Base-by-base conservation (phyloP, 2,329 filamentous ascomycete genomes). In the Talaromyces sp. region DNA sequence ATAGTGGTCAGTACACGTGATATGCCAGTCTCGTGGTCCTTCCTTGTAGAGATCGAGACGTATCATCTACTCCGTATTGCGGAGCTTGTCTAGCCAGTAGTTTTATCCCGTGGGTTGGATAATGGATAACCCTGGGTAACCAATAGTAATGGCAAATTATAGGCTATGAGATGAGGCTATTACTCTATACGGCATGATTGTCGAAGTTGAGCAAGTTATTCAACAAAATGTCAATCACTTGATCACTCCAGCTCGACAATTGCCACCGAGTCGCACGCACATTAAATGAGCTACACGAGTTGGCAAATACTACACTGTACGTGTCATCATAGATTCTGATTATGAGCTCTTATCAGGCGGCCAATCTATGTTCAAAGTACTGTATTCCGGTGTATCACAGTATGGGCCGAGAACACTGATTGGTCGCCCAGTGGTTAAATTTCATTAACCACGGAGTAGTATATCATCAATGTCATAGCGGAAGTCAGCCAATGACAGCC, bases 181-280 rank as follows among this genome's bases (percentile, higher is more conserved):
- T 54, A 54, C 50, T 37, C 31, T 10, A 37, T 54, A 54, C 50
- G 50, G 50, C 11, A 54, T 54, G 50, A 54, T 54, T 54, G 24
- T 35, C 50, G 50, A 19, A 3, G n/a, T 13, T 54, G 31, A 37
- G 50, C 50, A 14, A 31, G 50, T 54, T 22, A 35, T 54, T 54
- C 3, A 27, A 22, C 22, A 49, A 49, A 27, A 14, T 24, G 45
- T 6, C 14, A 52, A 52, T 52, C 49, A 50, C 22, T 50, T 47
- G 45, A 47, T 47, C 45, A 24, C 19, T 14, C 10, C 45, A 50
- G 49, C 27, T 52, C 24, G 24, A 33, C 49, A 31, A n/a, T 52
- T 52, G 49, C 49, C 27, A 52, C 49, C 49, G 14, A 52, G 24
- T 31, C 24, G 14, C 14, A 52, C n/a, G 27, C 24, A 27, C 22